Base-by-base conservation (phyloP, 2,329 filamentous ascomycete species). In the Phaeosphaeriaceae sp. region DNA sequence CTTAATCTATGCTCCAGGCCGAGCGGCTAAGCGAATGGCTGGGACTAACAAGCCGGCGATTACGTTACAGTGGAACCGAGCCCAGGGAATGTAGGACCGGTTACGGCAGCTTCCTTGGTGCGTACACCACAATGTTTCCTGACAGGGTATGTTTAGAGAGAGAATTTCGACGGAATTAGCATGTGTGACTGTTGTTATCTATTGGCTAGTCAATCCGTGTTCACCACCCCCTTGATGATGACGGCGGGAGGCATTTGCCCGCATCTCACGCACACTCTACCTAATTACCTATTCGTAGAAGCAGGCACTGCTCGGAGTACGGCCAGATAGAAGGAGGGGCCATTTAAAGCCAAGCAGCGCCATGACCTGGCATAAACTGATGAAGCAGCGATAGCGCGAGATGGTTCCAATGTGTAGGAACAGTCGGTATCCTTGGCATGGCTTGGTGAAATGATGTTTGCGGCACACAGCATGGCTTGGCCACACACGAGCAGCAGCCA, bases 41-140 rank as follows among this genome's bases (percentile, higher is more conserved):
- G 57, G 61, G 50, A 54, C 53, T 47, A 40, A 42, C 26, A 55
- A 32, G 36, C 46, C 45, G 50, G 48, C 42, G 52, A 66, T 68
- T 66, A 65, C 61, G 66, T 67, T 62, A 47, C 46, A 55, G 63
- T 67, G 66, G 66, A 69, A 61, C 54, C 58, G 62, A 64, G 61
- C 63, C 60, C 58, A 64, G 55, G 60, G 47, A 64, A 41, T 42
- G 57, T 48, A 50, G 49, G 48, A 47, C 46, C 35, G 38, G 23
- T 26, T 26, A 9, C 23, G 23, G 23, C 23, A 26, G 30, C 42
- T 47, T 40, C 46, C 49, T 53, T 56, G 56, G 54, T 53, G 60
- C 51, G 52, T 50, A 57, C 41, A 46, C 46, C 42, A 43, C 39
- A 54, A 40, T 6, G 36, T 41, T 34, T 30, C 33, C 37, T 35